Base-by-base conservation (phyloP, 2,329 filamentous ascomycete genomes). In the Fusarium sp. region DNA sequence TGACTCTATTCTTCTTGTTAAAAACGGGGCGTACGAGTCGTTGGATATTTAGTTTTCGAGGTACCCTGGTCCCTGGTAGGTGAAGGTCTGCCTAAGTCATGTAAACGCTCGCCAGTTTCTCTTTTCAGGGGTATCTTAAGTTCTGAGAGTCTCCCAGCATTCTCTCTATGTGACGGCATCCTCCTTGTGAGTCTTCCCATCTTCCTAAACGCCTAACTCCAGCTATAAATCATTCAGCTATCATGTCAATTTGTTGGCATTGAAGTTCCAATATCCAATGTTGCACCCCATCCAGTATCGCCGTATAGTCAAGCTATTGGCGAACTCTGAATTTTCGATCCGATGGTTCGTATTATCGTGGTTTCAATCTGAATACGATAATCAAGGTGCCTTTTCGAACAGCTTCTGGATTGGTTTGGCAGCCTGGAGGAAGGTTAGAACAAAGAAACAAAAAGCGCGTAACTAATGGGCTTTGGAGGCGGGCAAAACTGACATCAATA, bases 341-440 rank as follows among this genome's bases (percentile, higher is more conserved):
- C 6, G 6, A 40, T 19, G 19, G 11, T 44, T 14, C 13, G 30
- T 19, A 23, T 43, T 33, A 19, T 22, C 19, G 4, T 33, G 32
- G 30, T 6, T 19, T 30, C 19, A 10, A 37, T 20, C 4, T 23
- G n/a, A 37, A 43, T 20, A 27, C 9, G 7, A 20, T 17, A 9
- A n/a, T 67, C 37, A 86, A 8, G 81, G 83, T 17, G 86, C 90
- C 78, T 94, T 94, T 74, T 95, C 92, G 70, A 97, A 94, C 20
- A 70, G 58, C 41, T 67, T 70, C 78, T 94, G 90, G 60, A 97
- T 96, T 0, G 93, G 93, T 84, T 94, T 95, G 50, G 93, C 93
- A 49, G 92, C 92, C 92, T 94, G 68, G 14, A 37, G 60, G 53
- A 11, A 45, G 22, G 53, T 70, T 71, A 77, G 71, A 44, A 59